Conservation (phyloP, 495 filamentous ascomycete species). For the Tricharina praecox region DNA sequence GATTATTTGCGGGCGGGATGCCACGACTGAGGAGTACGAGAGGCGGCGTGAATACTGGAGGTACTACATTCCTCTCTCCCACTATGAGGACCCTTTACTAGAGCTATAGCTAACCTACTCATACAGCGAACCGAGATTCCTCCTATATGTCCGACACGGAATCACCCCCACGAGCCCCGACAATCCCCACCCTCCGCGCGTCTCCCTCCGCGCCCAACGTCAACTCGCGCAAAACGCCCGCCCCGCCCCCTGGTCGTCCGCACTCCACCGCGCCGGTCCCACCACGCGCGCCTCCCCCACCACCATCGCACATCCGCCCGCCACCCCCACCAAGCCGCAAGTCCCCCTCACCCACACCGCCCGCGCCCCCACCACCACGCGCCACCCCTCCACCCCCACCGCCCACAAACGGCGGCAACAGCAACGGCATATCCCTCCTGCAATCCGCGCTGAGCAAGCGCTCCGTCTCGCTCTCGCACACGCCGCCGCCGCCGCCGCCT, state of each 20-base stretch:
- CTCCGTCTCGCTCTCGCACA: not conserved
- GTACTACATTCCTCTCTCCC: too few species aligned
- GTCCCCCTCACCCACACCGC: conserved; percentile 32
- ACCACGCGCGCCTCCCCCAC: conserved; percentile 27
- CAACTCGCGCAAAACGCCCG: conserved; percentile 8
- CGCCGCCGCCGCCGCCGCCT: conserved; percentile 32
- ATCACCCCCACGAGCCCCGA: conserved; percentile 38
- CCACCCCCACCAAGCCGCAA: conserved; percentile 38
- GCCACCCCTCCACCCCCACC: conserved; percentile 33
- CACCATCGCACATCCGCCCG: conserved; percentile 28
- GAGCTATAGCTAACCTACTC: too few species aligned
- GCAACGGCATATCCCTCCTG: conserved; percentile 5
- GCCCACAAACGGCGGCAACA: conserved; percentile 22
- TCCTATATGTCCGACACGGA: conserved; percentile 60
- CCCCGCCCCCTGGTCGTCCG: conserved; percentile 29
- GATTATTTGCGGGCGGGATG: conserved; percentile 86
- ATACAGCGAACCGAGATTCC: conserved; percentile 51
- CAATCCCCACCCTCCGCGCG: conserved; percentile 35
- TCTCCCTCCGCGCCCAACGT: conserved; percentile 21
- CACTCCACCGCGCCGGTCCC: conserved; percentile 30
- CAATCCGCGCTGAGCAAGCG: not conserved
- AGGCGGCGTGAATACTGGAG: conserved; percentile 77
- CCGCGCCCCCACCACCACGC: conserved; percentile 31
- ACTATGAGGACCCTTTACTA: too few species aligned
- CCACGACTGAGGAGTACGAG: conserved; percentile 77